Conservation (phyloP, 139 green algal genomes). For the Micromonas commoda region DNA sequence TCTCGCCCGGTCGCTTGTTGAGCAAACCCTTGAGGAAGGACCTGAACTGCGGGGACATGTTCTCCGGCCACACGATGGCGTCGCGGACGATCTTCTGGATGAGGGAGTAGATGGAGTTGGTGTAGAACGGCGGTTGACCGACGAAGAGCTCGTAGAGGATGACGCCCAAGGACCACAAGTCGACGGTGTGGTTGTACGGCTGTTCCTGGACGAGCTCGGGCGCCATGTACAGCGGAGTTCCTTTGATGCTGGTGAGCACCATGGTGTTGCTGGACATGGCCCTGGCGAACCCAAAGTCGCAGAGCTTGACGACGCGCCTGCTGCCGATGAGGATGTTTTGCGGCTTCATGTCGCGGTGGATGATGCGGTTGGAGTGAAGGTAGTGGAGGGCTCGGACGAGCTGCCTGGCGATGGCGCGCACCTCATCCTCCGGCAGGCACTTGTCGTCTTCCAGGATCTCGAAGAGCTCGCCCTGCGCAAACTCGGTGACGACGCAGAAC, state of each 20-base stretch:
- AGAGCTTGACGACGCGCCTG: slow-evolving; percentile 70
- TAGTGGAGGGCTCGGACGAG: slow-evolving; percentile 90
- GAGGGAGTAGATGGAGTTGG: slow-evolving; percentile 93
- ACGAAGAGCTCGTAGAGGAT: slow-evolving; percentile 98
- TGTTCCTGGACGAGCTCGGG: slow-evolving; percentile 97
- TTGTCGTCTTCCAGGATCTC: slow-evolving; percentile 94
- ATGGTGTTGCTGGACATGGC: slow-evolving; percentile 88
- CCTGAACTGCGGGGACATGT: slow-evolving; percentile 80
- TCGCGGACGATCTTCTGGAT: slow-evolving; percentile 91
- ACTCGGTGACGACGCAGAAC: slow-evolving; percentile 96
- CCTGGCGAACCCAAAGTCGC: slow-evolving; percentile 84
- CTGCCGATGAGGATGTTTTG: slow-evolving; percentile 79
- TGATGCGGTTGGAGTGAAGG: slow-evolving; percentile 80
- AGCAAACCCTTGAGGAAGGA: slow-evolving; percentile 91
- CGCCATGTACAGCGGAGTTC: slow-evolving; percentile 98
- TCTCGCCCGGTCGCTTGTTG: slow-evolving; percentile 75
- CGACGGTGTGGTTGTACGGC: slow-evolving; percentile 78
- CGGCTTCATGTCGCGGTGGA: slow-evolving; percentile 89
- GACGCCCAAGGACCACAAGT: slow-evolving; percentile 95
- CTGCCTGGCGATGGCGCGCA: slow-evolving; percentile 71
- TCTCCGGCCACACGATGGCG: slow-evolving; percentile 77
- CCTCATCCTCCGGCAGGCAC: slow-evolving; percentile 51
- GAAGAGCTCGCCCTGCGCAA: slow-evolving; percentile 95
- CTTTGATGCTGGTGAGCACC: slow-evolving; percentile 90
- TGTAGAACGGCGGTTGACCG: slow-evolving; percentile 97